Base-by-base conservation (phyloP, 371 early-diverging fungal species). In the Apophysomyces variabilis region DNA sequence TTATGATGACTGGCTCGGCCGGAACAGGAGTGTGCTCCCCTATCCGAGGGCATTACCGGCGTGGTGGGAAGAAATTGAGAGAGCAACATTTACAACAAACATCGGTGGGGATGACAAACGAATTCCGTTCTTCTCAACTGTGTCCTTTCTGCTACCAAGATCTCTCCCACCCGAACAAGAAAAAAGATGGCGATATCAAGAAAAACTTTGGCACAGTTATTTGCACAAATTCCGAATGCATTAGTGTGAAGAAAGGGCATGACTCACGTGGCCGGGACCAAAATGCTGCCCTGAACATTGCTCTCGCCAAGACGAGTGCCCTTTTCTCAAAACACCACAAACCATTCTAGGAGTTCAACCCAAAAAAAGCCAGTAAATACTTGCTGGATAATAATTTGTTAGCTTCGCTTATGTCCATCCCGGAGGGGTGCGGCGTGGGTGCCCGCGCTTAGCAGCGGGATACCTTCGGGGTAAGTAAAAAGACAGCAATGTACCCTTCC, bases 101-200 rank as follows among this genome's bases (percentile, higher is more conserved):
- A 11, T 41, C 47, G 7, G 47, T 47, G 16, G 18, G n/a, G 4
- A 47, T 47, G 16, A 47, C 5, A 14, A 16, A 47, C 16, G 18
- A 47, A 47, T 47, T 47, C 16, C 47, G 47, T n/a, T 47, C 47
- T 47, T 47, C 47, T 14, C 47, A 18, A 47, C 16, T 47, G 16
- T 47, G 47, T 21, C 47, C 47, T 11, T 47, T 26, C 16, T 47
- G 47, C 16, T 47, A 47, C 16, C 47, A 47, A 47, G 4, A 4
- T 2, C n/a, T 47, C 47, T 14, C 14, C 4, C 47, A 47, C n/a
- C 47, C 16, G 16, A 47, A 11, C 47, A 47, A 47, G 47, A 47
- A 47, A 16, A 47, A 47, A 47, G 47, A 47, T 47, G 41, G 41
- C 13, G 1, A 13, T 13, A 41, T 8, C 8, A 41, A 11, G 41